phyloP scores from a whole-genome alignment of 148 eudicot species.

The Rhododendron kiyosumense region DNA sequence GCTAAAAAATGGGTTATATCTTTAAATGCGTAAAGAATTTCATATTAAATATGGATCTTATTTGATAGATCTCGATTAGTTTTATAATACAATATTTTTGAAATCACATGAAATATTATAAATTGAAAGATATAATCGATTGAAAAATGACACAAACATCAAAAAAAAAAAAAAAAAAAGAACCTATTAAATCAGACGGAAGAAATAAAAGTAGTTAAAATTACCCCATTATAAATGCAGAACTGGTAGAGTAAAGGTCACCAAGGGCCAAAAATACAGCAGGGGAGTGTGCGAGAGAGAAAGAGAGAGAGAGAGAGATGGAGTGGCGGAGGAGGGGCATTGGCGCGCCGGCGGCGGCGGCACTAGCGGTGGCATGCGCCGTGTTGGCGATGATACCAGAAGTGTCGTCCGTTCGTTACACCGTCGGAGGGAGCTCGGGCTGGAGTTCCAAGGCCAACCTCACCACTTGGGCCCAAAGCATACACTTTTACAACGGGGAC shows the following conservation, averaged over 20 bases:
- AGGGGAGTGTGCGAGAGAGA: neutral
- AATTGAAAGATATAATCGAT: too few relatives aligned
- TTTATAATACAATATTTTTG: too few relatives aligned
- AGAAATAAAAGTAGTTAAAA: too few relatives aligned
- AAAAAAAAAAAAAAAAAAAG: too few relatives aligned
- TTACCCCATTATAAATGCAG: neutral
- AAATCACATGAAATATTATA: too few relatives aligned
- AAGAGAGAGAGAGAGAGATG: slow-evolving; percentile 13
- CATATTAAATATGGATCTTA: too few relatives aligned
- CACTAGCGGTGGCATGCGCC: slow-evolving; percentile 22
- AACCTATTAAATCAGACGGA: too few relatives aligned
- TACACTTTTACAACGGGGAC: slow-evolving; percentile 35
- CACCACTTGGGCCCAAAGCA: slow-evolving; percentile 60
- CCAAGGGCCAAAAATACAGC: neutral
- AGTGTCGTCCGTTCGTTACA: slow-evolving; percentile 41
- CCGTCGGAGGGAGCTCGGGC: slow-evolving; percentile 50
- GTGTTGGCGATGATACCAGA: slow-evolving; percentile 36
- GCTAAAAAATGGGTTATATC: too few relatives aligned
- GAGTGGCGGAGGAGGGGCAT: slow-evolving; percentile 12
- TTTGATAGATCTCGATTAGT: too few relatives aligned
- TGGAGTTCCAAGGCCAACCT: slow-evolving; percentile 63
- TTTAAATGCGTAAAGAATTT: too few relatives aligned
- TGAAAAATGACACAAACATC: too few relatives aligned
- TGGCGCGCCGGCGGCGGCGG: slow-evolving; percentile 6
- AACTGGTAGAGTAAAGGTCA: too few relatives aligned